Evolutionary conservation across 2,329 filamentous ascomycete species (phyloP), one percentile per base, ranked within the genome.

Genomic region (Aspergillus awamori): DNA sequence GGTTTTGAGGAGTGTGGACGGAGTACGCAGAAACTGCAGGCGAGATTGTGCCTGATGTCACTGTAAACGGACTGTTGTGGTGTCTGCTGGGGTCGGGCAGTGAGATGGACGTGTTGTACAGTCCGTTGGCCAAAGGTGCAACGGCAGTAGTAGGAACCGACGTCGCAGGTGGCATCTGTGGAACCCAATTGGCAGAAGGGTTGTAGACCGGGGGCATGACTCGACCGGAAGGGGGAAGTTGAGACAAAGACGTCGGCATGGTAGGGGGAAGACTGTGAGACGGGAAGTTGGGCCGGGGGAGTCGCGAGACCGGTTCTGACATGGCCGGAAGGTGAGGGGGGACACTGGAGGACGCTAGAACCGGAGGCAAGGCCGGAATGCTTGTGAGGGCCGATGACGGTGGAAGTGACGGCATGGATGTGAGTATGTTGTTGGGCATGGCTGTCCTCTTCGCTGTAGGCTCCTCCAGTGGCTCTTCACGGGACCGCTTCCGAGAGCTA

Each of bases 121-220:
- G 54, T n/a, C 69, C 65, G 38, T 65, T 67, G 7, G 70, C 53
- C 13, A 73, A 57, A 2, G 74, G 68, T 10, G 74, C 72, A n/a
- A 74, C 57, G 3, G 69, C 58, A 5, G 69, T 64, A 28, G 78
- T 69, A 33, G 74, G 71, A n/a, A 74, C 57, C 2, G 69, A 58
- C 5, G 69, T 65, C 33, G 78, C 70, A 8, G 76, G 71, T 13
- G 77, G 72, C 24, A 80, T 72, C 48, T 75, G 76, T 55, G 81
- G 76, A 33, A 79, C 74, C 80, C 83, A 87, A 53, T 80, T 81
- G 30, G 79, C 77, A 1, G 87, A 80, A 10, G 81, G 78, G 11
- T 83, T 83, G 73, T 91, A 97, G 1, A 93, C 57, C 3, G 90
- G 87, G 6, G 89, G 84, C 88, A 96, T 93, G 8, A 92, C 86